Evolutionary conservation across 2,329 filamentous ascomycete genomes (phyloP).

Genomic region (Fusarium sp.): DNA sequence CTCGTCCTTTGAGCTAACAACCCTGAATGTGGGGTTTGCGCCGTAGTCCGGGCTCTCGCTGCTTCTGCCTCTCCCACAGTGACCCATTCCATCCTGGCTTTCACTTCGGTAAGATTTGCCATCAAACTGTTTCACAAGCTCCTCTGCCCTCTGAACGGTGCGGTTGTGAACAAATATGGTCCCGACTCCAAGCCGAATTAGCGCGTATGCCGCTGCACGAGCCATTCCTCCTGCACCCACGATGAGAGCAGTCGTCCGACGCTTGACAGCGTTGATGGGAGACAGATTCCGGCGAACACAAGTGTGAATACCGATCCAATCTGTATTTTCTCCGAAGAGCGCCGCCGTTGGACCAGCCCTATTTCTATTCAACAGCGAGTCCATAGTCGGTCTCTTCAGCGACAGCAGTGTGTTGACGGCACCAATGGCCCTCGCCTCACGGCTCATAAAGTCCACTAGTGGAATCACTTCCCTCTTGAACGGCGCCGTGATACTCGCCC

Average conservation of each 20-base stretch:
- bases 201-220: conserved; percentile 66
- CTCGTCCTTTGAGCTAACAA: conserved; percentile 41
- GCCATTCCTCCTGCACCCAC: conserved; percentile 58
- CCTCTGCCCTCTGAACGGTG: conserved; percentile 61
- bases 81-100: not conserved
- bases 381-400: conserved; percentile 56
- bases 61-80: not conserved
- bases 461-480: conserved; percentile 72
- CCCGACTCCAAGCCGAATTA: conserved; percentile 69
- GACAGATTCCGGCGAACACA: conserved; percentile 71
- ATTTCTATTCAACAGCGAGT: conserved; percentile 55
- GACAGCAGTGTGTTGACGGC: conserved; percentile 74
- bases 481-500: conserved; percentile 69
- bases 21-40: conserved; percentile 26
- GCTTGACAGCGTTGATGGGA: conserved; percentile 64
- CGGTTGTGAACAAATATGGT: conserved; percentile 71
- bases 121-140: conserved; percentile 54
- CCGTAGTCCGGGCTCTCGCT: not conserved
- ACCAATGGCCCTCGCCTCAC: conserved; percentile 71
- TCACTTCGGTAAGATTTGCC: conserved; percentile 19
- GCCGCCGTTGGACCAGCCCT: conserved; percentile 66
- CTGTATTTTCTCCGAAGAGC: conserved; percentile 74
- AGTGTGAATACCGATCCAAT: conserved; percentile 73
- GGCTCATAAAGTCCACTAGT: conserved; percentile 67
- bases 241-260: conserved; percentile 52